These are phyloP conservation scores for Nadsonia commutata DNA, from an alignment of 1,139 yeast species.

Conservation along the genomic window DNA sequence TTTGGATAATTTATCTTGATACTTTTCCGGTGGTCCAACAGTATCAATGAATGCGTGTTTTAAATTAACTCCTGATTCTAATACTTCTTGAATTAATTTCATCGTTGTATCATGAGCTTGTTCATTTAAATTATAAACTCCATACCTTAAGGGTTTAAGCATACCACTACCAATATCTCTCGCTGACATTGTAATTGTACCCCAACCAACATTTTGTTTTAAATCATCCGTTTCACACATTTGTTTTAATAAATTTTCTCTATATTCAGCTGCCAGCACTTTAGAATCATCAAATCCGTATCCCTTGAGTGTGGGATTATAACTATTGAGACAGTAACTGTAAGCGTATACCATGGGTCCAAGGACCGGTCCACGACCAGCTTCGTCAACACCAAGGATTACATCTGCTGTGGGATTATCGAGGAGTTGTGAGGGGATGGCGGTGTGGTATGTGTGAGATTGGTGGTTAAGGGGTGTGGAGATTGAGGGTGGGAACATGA, in stretches of 20 bases:
- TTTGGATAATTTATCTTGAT: constrained; percentile 57
- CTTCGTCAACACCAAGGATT: constrained; percentile 88
- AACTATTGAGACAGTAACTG: constrained; percentile 53
- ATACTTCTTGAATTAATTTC: constrained; percentile 46
- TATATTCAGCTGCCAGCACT: constrained; percentile 56
- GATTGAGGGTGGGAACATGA: too few species aligned
- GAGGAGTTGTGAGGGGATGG: constrained; percentile 19
- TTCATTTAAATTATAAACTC: constrained; percentile 63
- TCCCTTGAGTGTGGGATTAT: constrained; percentile 37
- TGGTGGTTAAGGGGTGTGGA: constrained; percentile 12
- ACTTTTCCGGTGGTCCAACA: constrained; percentile 84
- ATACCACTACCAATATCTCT: constrained; percentile 78
- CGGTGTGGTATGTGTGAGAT: constrained; percentile 25
- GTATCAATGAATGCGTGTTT: constrained; percentile 79
- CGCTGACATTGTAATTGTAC: constrained; percentile 73
- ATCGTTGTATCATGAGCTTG: constrained; percentile 96
- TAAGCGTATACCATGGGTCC: constrained; percentile 95
- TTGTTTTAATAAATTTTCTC: constrained; percentile 44
- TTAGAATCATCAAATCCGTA: constrained; percentile 91
- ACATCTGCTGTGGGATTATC: constrained; percentile 19
- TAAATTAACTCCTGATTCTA: constrained; percentile 48
- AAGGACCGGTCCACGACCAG: constrained; percentile 94
- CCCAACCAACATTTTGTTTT: constrained; percentile 63
- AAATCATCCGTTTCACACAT: constrained; percentile 40
- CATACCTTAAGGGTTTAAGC: constrained; percentile 49